phyloP scores from a whole-genome alignment of 129 eudicot species.

The Saposhnikovia divaricata region DNA sequence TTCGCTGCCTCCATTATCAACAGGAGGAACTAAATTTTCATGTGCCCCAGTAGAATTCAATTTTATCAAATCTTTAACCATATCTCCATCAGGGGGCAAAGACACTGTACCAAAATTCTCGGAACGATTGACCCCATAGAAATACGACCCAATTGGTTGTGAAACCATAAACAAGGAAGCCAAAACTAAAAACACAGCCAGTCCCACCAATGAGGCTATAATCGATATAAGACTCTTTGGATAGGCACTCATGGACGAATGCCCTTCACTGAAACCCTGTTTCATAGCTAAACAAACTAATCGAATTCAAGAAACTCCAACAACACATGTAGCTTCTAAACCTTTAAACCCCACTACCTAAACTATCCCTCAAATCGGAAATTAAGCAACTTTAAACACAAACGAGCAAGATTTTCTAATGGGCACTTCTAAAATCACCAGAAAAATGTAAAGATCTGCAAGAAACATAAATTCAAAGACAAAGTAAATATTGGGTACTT shows the following conservation, averaged over 20 bases:
- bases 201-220: slow-evolving; percentile 60
- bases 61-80: slow-evolving; percentile 4
- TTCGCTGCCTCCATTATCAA: slow-evolving; percentile 1
- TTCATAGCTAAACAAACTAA: slow-evolving; percentile 27
- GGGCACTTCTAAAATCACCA: background rate
- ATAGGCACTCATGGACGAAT: slow-evolving; percentile 30
- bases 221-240: slow-evolving; percentile 53
- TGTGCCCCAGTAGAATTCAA: background rate
- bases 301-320: background rate
- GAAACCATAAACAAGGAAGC: slow-evolving; percentile 61
- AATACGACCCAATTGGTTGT: slow-evolving; percentile 63
- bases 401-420: background rate
- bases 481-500: background rate
- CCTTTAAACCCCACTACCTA: slow-evolving; percentile 1
- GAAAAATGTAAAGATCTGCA: background rate
- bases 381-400: background rate
- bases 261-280: slow-evolving; percentile 27
- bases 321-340: slow-evolving; percentile 7
- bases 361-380: background rate
- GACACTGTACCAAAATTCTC: slow-evolving; percentile 22
- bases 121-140: slow-evolving; percentile 43
- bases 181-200: slow-evolving; percentile 56
- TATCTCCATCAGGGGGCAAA: background rate
- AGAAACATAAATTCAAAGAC: background rate
- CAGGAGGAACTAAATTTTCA: background rate